Percentiles rank a stretch among this genome's conserved stretches.
These are phyloP conservation scores for Talaromyces sp. DNA, from an alignment of 2,329 filamentous ascomycete genomes.

Conservation along the genomic window DNA sequence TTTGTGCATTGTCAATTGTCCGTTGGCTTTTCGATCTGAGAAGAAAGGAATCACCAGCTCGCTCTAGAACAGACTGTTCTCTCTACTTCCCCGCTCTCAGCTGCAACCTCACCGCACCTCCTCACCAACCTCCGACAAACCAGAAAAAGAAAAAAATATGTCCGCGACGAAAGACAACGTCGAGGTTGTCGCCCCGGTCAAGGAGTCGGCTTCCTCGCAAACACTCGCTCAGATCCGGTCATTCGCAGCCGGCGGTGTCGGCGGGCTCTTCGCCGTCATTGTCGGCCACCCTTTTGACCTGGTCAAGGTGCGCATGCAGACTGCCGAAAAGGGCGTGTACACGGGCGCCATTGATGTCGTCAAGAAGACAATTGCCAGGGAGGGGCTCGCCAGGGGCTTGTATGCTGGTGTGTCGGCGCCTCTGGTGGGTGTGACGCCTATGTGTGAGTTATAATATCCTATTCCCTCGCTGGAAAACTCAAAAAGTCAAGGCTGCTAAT, in stretches of 20 bases:
- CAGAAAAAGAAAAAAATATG: background rate
- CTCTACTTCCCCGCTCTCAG: background rate
- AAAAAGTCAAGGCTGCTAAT: background rate
- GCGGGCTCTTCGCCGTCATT: constrained; percentile 87
- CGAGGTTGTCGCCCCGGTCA: constrained; percentile 5
- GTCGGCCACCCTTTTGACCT: constrained; percentile 96
- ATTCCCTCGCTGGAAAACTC: background rate
- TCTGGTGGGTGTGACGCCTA: constrained; percentile 90
- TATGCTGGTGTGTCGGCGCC: constrained; percentile 98
- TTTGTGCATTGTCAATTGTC: background rate
- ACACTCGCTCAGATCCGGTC: constrained; percentile 67
- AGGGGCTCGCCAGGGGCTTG: constrained; percentile 72
- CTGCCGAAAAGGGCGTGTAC: constrained; percentile 90
- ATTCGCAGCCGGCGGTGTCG: constrained; percentile 82
- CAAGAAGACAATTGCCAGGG: constrained; percentile 76
- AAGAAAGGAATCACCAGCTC: background rate
- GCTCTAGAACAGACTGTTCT: background rate
- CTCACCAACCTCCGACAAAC: background rate
- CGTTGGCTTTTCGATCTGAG: background rate
- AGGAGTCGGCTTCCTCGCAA: constrained; percentile 15
- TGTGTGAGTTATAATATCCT: constrained; percentile 67
- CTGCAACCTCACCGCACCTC: background rate
- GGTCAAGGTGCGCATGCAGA: constrained; percentile 96
- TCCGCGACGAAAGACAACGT: background rate
- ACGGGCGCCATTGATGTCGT: constrained; percentile 87